Conservation (phyloP, 1,284 basidiomycete genomes). For the Porodaedalea pini region DNA sequence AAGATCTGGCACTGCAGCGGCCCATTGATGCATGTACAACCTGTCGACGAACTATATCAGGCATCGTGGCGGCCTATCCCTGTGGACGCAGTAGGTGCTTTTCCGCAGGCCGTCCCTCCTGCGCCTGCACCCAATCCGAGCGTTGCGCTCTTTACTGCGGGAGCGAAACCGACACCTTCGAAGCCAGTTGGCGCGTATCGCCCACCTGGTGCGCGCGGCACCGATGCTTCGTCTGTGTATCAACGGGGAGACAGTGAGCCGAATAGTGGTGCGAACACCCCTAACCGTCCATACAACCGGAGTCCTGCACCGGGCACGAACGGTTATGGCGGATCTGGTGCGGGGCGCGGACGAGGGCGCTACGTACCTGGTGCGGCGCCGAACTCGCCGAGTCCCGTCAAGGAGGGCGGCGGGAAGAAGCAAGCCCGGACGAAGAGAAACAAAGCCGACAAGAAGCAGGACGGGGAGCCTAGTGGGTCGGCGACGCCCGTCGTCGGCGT, state of each 20-base stretch:
- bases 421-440: constrained; percentile 55
- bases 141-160: constrained; percentile 42
- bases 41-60: constrained; percentile 85
- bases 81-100: constrained; percentile 62
- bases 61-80: constrained; percentile 78
- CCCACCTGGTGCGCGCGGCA: constrained; percentile 88
- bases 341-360: constrained; percentile 30
- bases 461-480: constrained; percentile 29
- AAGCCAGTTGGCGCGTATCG: constrained; percentile 83
- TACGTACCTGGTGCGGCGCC: constrained; percentile 70
- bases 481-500: constrained; percentile 25
- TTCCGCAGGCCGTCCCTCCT: constrained; percentile 70
- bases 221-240: constrained; percentile 80
- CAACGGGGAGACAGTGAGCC: constrained; percentile 64
- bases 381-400: constrained; percentile 42
- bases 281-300: constrained; percentile 54
- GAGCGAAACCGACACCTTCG: constrained; percentile 43
- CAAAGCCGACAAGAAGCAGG: constrained; percentile 48
- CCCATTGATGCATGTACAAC: constrained; percentile 75
- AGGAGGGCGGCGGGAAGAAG: constrained; percentile 35
- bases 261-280: constrained; percentile 54
- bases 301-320: constrained; percentile 48
- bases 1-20: constrained; percentile 95
- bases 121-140: constrained; percentile 71
- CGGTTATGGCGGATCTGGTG: constrained; percentile 29